These are phyloP conservation scores for Acanthamoeba castellanii DNA, from an alignment of 208 protist species.

Conservation along the genomic window DNA sequence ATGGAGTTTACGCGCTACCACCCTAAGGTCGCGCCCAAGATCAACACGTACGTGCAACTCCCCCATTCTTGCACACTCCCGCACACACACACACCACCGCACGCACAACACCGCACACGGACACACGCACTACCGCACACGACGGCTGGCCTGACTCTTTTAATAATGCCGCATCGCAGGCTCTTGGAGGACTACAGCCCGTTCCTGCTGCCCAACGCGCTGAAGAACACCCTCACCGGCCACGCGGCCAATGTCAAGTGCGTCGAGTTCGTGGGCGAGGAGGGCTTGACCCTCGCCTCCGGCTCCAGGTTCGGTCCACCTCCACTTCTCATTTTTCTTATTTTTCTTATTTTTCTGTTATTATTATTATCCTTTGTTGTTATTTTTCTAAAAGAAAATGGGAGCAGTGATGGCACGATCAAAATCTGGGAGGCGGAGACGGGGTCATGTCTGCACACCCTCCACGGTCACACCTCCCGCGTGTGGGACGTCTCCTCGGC, in stretches of 20 bases:
- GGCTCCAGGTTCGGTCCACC: constrained; percentile 75
- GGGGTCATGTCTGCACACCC: constrained; percentile 69
- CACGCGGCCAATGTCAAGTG: constrained; percentile 89
- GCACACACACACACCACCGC: background rate
- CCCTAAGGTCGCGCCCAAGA: constrained; percentile 86
- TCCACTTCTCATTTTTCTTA: background rate
- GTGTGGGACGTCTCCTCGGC: constrained; percentile 86
- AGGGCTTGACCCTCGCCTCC: constrained; percentile 78
- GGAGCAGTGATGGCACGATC: constrained; percentile 81
- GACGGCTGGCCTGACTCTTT: no score
- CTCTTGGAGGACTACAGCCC: constrained; percentile 87
- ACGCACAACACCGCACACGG: background rate
- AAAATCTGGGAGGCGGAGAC: constrained; percentile 88
- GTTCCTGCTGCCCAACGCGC: constrained; percentile 87
- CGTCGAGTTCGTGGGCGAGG: constrained; percentile 86
- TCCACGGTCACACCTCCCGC: constrained; percentile 81
- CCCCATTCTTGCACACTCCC: no score
- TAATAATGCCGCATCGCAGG: background rate
- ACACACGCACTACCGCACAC: no score
- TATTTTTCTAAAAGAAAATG: background rate
- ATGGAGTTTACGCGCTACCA: constrained; percentile 89
- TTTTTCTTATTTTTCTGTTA: no score
- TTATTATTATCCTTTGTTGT: background rate
- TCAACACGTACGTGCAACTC: constrained; percentile 77
- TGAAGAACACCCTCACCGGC: constrained; percentile 76